Evolutionary conservation across 2,329 filamentous ascomycete genomes (phyloP), one percentile per base, ranked within the genome.

Genomic region (Nakataea oryzae): DNA sequence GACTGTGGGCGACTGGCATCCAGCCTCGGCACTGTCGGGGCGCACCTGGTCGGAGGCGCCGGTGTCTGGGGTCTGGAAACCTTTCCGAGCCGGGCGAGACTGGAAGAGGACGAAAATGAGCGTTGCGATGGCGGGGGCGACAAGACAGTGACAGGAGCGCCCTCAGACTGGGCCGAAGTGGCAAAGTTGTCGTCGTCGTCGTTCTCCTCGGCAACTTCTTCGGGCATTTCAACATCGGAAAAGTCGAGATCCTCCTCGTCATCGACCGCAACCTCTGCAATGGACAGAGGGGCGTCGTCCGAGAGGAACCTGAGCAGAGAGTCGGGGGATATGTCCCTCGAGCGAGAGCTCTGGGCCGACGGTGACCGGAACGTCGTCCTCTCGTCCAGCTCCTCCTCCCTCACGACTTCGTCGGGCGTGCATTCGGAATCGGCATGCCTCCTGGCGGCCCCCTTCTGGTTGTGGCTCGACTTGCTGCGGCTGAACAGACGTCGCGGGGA

Each of bases 121-220:
- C 78, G 76, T 64, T 76, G 76, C 56, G 76, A 75, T 0, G 83
- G 82, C 0, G 82, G 81, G 11, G 82, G 82, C 2, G 83, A 84
- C 21, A 85, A 71, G 54, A 75, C 72, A 1, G 80, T 81, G 26
- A 74, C 70, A 1, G 75, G 70, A 27, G 75, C 72, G 2, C 64
- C 74, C 61, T 84, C 81, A 0, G 78, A 78, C 8, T 72, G 68
- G 3, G 79, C 77, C 1, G 80, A 79, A 4, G 76, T 79, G n/a
- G 83, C 83, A 67, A 87, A 86, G 72, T 86, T 86, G 65, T 85
- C 82, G 66, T 86, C 83, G 64, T 86, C 82, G 54, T 84, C 83
- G 57, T 74, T 74, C 60, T 81, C 79, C 62, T 82, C 81, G 9
- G 71, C 74, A 50, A 78, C 79, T 61, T 81, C 76, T 59, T 80